Conservation (phyloP, 192 early-diverging fungal genomes). For the Mycoemilia scoparia region DNA sequence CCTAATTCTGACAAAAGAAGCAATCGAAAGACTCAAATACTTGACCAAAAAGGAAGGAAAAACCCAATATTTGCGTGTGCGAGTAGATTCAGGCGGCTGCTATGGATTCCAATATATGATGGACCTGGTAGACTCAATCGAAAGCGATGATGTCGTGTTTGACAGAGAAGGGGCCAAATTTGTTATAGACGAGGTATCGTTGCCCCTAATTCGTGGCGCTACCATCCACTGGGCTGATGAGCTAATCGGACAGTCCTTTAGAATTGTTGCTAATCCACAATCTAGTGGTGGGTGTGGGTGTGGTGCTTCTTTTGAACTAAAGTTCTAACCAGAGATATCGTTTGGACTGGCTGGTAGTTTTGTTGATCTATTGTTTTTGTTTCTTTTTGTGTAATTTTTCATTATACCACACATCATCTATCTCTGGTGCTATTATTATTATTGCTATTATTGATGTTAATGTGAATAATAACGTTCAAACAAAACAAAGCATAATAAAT, state of each 20-base stretch:
- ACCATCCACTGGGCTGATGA: constrained; percentile 61
- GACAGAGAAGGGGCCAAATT: constrained; percentile 52
- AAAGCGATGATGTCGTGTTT: constrained; percentile 53
- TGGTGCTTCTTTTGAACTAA: constrained; percentile 48
- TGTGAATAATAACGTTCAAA: too few species aligned
- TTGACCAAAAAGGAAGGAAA: constrained; percentile 16
- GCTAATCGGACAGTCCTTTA: constrained; percentile 62
- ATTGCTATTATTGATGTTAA: too few species aligned
- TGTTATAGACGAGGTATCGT: constrained; percentile 49
- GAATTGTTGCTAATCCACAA: constrained; percentile 57
- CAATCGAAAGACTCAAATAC: constrained; percentile 16
- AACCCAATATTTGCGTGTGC: constrained; percentile 43
- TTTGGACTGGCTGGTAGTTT: too few species aligned
- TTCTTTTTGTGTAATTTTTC: too few species aligned
- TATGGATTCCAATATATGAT: constrained; percentile 74
- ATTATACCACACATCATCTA: too few species aligned
- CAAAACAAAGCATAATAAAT: too few species aligned
- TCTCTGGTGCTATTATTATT: too few species aligned
- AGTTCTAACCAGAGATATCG: too few species aligned
- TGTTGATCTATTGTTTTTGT: too few species aligned
- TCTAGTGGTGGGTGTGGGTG: constrained; percentile 52
- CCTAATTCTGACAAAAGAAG: constrained; percentile 18
- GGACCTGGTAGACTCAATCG: constrained; percentile 44
- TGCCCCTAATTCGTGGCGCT: constrained; percentile 56
- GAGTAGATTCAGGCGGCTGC: constrained; percentile 73